These are phyloP conservation scores for Pochonia chlamydosporia DNA, from an alignment of 2,329 filamentous ascomycete genomes.

Conservation along the genomic window DNA sequence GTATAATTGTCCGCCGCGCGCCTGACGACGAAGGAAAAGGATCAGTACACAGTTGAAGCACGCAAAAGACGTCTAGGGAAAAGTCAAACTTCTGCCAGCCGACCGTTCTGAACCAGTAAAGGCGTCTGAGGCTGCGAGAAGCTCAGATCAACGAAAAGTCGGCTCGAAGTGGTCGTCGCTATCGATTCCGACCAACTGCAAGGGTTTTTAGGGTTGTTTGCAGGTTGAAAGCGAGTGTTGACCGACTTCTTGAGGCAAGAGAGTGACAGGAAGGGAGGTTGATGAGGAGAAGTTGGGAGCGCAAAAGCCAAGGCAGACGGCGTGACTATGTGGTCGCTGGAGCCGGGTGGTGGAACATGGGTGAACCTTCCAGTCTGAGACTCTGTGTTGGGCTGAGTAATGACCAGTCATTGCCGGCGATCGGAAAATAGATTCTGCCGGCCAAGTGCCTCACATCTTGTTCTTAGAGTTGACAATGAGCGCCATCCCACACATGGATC, in stretches of 20 bases:
- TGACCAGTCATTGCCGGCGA: not conserved
- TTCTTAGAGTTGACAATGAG: too few relatives aligned
- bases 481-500: not conserved
- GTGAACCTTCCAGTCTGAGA: not conserved
- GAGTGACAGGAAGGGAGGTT: slow-evolving; percentile 20
- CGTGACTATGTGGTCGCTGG: slow-evolving; percentile 3
- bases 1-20: too few relatives aligned
- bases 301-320: slow-evolving; percentile 12
- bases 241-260: slow-evolving; percentile 30
- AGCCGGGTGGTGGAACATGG: not conserved
- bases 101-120: slow-evolving; percentile 53
- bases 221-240: slow-evolving; percentile 19
- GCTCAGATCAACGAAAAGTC: slow-evolving; percentile 31
- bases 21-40: not conserved
- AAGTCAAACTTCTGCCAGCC: slow-evolving; percentile 21
- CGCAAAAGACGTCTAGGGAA: not conserved
- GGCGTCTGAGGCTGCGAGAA: slow-evolving; percentile 44
- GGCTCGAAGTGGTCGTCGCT: slow-evolving; percentile 26
- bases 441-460: too few relatives aligned
- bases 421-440: not conserved
- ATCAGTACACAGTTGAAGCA: not conserved
- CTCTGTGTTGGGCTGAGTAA: not conserved
- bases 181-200: slow-evolving; percentile 14
- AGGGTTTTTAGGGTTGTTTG: slow-evolving; percentile 10
- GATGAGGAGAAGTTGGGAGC: slow-evolving; percentile 17